phyloP scores from a whole-genome alignment of 345 rosid species.

The Acer yangbiense region DNA sequence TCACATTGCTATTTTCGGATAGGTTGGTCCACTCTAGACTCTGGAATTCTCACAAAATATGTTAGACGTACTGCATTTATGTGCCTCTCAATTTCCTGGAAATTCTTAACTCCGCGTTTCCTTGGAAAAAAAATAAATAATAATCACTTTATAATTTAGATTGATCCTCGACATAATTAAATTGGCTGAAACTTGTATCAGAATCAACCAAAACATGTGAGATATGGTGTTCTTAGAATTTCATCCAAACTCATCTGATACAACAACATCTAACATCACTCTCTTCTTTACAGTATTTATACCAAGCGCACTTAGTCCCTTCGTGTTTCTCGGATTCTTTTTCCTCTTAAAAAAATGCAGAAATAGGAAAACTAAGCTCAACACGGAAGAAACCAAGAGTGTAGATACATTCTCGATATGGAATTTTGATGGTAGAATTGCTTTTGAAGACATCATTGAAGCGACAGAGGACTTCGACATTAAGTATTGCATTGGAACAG shows the following conservation, averaged over 20 bases:
- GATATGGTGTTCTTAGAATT: not conserved
- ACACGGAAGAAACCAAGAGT: not conserved
- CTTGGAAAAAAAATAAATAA: not conserved
- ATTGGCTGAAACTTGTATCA: not conserved
- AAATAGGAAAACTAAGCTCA: not conserved
- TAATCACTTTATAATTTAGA: not conserved
- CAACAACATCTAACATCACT: not conserved
- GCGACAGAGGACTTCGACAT: not conserved
- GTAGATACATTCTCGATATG: not conserved
- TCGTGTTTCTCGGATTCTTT: not conserved
- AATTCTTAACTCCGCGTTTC: not conserved
- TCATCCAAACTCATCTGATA: not conserved
- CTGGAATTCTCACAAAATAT: too few relatives aligned
- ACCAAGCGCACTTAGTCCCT: not conserved
- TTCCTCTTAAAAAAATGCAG: not conserved
- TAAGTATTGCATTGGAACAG: not conserved
- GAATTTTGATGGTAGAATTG: not conserved
- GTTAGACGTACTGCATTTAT: not conserved
- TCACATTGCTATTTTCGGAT: not conserved
- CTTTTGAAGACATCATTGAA: not conserved
- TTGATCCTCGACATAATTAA: not conserved
- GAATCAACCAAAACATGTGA: not conserved
- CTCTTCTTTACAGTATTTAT: not conserved
- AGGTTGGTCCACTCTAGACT: not conserved
- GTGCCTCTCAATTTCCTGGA: not conserved